Base-by-base conservation (phyloP, 768 basidiomycete genomes). In the Mycena olivaceomarginata region DNA sequence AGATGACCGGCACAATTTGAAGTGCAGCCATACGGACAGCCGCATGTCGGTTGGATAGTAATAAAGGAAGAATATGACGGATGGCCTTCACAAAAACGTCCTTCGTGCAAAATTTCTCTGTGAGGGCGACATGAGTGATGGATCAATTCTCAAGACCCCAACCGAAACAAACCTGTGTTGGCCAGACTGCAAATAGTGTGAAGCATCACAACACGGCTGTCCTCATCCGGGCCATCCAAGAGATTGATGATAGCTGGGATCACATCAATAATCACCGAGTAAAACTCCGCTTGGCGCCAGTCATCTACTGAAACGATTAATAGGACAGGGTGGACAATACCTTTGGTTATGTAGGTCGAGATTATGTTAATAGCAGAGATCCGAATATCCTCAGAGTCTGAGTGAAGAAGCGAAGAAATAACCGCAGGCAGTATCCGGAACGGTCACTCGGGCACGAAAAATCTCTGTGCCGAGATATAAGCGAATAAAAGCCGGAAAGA, bases 11-110 rank as follows among this genome's bases (percentile, higher is more conserved):
- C 1, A 70, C 3, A 12, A 43, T n/a, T n/a, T 45, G 18, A 12
- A 70, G 43, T 43, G 68, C 68, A 7, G 68, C 40, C n/a, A 25
- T 13, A 43, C 68, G 56, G 40, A 70, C 68, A 25, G 25, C 68
- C 15, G 25, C 53, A 46, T 57, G 18, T 11, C 16, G 6, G 39
- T 59, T n/a, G 40, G 62, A 64, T 43, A 64, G 41, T 59, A 43
- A 20, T 13, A 45, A 43, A 1, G 40, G 11, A 31, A 59, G 13
- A 45, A 45, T 48, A 25, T 45, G 18, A 5, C 25, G 18, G 37
- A 59, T n/a, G n/a, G 53, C 56, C n/a, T 12, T 18, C n/a, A 37
- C 13, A n/a, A 41, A 70, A 70, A 11, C 22, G 2, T 43, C 22
- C 25, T 5, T 25, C 20, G 2, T 20, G 25, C 25, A 48, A 31